Conservation (phyloP, 2,329 filamentous ascomycete genomes). For the Aphanocladium album region DNA sequence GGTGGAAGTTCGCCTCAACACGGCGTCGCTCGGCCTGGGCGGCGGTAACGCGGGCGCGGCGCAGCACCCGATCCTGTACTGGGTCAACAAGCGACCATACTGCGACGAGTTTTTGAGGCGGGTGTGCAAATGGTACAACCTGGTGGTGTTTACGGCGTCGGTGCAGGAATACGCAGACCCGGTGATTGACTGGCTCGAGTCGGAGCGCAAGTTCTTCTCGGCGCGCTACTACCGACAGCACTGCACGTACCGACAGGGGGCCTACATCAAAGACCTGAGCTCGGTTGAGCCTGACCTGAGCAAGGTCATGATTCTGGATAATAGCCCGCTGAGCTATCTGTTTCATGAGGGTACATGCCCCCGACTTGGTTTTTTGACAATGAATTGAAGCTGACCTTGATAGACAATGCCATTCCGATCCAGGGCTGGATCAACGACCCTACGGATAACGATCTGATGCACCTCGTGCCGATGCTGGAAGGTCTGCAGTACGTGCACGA, state of each 20-base stretch:
- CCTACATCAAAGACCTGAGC: constrained; percentile 96
- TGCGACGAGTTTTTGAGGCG: constrained; percentile 93
- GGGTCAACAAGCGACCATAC: constrained; percentile 94
- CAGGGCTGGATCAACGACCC: constrained; percentile 99
- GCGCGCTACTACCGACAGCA: constrained; percentile 94
- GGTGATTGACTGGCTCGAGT: constrained; percentile 97
- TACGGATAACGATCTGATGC: constrained; percentile 90
- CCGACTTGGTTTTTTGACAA: background rate
- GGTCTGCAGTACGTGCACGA: constrained; percentile 95
- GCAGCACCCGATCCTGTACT: constrained; percentile 95
- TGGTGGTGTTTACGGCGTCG: constrained; percentile 93
- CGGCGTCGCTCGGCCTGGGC: constrained; percentile 61
- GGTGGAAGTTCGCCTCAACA: constrained; percentile 91
- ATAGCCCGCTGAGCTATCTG: constrained; percentile 95
- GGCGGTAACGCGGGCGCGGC: constrained; percentile 45
- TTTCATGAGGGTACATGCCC: constrained; percentile 80
- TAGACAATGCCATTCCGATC: constrained; percentile 98
- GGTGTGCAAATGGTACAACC: constrained; percentile 96
- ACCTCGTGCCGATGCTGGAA: constrained; percentile 87
- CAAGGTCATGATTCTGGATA: constrained; percentile 98
- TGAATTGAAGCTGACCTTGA: constrained; percentile 11
- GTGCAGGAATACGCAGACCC: constrained; percentile 98
- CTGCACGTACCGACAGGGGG: constrained; percentile 90
- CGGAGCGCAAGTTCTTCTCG: constrained; percentile 93
- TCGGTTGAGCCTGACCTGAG: constrained; percentile 95